Evolutionary conservation across 2,329 filamentous ascomycete genomes (phyloP).

Genomic region (Botrytis aclada): DNA sequence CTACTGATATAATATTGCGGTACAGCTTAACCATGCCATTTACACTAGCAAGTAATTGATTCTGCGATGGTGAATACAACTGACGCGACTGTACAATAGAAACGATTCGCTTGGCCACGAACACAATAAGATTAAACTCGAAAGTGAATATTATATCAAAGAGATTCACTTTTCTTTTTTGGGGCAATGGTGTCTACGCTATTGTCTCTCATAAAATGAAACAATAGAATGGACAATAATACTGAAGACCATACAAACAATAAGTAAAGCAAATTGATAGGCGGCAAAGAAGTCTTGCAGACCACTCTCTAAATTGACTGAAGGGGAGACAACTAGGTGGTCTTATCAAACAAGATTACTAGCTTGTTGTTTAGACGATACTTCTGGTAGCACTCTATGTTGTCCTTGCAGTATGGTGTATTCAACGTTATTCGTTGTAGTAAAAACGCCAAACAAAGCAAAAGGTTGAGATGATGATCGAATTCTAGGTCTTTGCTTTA

Average conservation of each 20-base stretch:
- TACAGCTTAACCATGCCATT: neutral
- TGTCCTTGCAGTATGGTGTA: neutral
- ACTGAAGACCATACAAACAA: no score
- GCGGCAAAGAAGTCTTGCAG: neutral
- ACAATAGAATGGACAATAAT: neutral
- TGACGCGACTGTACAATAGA: neutral
- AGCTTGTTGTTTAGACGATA: fast-evolving
- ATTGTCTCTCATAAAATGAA: neutral
- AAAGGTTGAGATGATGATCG: neutral
- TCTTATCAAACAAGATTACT: neutral
- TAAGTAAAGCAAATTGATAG: neutral
- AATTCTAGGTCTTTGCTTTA: neutral
- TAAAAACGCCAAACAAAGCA: neutral
- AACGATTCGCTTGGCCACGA: neutral
- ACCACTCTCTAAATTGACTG: neutral
- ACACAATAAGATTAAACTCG: neutral
- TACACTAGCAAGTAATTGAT: neutral
- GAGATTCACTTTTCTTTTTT: neutral
- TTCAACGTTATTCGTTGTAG: neutral
- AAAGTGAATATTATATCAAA: neutral
- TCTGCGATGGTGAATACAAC: neutral
- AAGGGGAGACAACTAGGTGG: neutral
- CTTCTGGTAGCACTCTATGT: neutral
- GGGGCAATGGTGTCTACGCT: neutral
- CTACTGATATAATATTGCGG: neutral